Conservation (phyloP, 2,329 filamentous ascomycete species). For the Alternaria longipes region DNA sequence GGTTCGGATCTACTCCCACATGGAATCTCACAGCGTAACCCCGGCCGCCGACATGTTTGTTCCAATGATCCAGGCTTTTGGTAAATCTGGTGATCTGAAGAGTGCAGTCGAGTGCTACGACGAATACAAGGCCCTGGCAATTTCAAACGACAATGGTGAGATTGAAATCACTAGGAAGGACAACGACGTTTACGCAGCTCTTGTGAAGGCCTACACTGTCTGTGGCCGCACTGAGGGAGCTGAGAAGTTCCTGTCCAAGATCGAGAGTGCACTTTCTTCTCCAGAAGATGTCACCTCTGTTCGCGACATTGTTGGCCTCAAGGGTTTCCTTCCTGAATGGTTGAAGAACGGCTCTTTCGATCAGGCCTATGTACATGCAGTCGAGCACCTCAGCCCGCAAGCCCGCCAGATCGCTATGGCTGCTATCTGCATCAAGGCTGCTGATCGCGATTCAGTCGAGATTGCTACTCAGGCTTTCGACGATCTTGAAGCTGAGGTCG, state of each 20-base stretch:
- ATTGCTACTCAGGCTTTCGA: conserved; percentile 69
- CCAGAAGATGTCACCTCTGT: conserved; percentile 67
- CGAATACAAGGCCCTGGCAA: conserved; percentile 89
- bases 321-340: conserved; percentile 82
- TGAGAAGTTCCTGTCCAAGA: conserved; percentile 83
- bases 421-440: conserved; percentile 77
- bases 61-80: conserved; percentile 94
- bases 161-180: conserved; percentile 77
- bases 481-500: conserved; percentile 58
- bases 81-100: conserved; percentile 78
- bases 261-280: conserved; percentile 66
- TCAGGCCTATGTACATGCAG: conserved; percentile 78
- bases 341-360: conserved; percentile 74
- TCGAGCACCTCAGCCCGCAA: conserved; percentile 66
- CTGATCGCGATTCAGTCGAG: conserved; percentile 77
- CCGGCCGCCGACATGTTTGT: conserved; percentile 86
- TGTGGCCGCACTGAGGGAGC: conserved; percentile 84
- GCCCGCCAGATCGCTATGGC: conserved; percentile 72
- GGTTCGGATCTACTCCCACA: conserved; percentile 89
- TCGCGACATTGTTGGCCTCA: conserved; percentile 74
- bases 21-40: conserved; percentile 79
- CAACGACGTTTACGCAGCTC: conserved; percentile 85
- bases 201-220: conserved; percentile 87
- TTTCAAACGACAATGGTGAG: conserved; percentile 80
- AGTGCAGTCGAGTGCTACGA: conserved; percentile 96